These are phyloP conservation scores for Aspergillus carbonarius DNA, from an alignment of 2,329 filamentous ascomycete genomes.

Conservation along the genomic window DNA sequence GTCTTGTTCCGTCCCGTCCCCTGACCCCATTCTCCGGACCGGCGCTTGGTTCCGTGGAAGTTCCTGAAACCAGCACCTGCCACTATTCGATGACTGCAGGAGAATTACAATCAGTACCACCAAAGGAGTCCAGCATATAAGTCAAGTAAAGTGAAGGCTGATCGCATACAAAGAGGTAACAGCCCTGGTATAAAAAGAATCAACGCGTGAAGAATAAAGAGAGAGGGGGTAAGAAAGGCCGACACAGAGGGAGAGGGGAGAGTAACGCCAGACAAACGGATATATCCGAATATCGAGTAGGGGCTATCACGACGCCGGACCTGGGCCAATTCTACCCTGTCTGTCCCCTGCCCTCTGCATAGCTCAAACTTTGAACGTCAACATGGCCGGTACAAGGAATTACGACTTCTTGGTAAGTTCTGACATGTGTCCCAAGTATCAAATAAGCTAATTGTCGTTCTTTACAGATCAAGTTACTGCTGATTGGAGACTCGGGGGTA, in stretches of 20 bases:
- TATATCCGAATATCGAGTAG: background rate
- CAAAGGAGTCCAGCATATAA: background rate
- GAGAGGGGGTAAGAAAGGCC: background rate
- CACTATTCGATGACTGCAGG: background rate
- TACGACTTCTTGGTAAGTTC: conserved; percentile 93
- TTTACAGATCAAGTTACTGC: conserved; percentile 84
- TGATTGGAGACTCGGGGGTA: conserved; percentile 95
- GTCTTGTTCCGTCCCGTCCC: background rate
- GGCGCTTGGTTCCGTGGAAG: background rate
- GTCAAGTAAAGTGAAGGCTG: background rate
- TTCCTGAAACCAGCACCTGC: conserved; percentile 2
- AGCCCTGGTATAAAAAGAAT: background rate
- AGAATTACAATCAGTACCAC: background rate
- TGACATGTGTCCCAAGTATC: background rate
- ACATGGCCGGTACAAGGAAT: conserved; percentile 95
- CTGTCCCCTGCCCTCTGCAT: background rate
- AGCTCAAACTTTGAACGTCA: conserved; percentile 12
- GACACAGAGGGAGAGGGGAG: background rate
- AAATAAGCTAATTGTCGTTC: conserved; percentile 21
- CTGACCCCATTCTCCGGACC: background rate
- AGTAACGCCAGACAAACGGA: background rate
- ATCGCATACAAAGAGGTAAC: background rate
- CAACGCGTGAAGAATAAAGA: background rate
- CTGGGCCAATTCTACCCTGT: background rate
- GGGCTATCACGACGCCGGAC: background rate